These are phyloP conservation scores for Ogataea degrootiae DNA, from an alignment of 805 yeast genomes.

Conservation along the genomic window DNA sequence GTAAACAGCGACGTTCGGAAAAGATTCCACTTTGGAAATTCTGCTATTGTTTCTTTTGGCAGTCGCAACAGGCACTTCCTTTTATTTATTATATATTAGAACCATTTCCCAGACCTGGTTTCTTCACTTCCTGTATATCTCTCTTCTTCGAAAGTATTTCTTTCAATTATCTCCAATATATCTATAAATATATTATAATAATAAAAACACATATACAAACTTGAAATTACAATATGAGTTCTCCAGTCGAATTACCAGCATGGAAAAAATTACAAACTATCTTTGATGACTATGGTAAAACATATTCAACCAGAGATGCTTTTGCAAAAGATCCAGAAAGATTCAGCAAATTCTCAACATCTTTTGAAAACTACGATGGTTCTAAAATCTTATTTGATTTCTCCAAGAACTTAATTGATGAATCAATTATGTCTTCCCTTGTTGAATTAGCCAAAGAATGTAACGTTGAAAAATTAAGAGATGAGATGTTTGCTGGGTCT, in stretches of 20 bases:
- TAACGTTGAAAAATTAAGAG: slow-evolving; percentile 79
- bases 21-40: neutral
- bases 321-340: slow-evolving; percentile 72
- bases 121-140: neutral
- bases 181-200: neutral
- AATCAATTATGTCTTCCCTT: slow-evolving; percentile 66
- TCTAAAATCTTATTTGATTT: slow-evolving; percentile 90
- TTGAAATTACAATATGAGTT: slow-evolving; percentile 21
- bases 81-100: neutral
- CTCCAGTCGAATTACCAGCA: slow-evolving; percentile 62
- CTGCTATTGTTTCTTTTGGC: neutral
- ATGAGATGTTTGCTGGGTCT: slow-evolving; percentile 86
- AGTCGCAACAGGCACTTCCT: neutral
- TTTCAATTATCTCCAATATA: neutral
- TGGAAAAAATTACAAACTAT: slow-evolving; percentile 75
- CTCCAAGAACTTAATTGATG: slow-evolving; percentile 90
- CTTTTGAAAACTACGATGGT: slow-evolving; percentile 80
- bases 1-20: neutral
- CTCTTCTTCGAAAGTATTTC: neutral
- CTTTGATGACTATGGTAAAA: slow-evolving; percentile 65
- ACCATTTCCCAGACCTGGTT: neutral
- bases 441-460: slow-evolving; percentile 86
- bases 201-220: neutral
- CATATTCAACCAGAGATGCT: slow-evolving; percentile 70
- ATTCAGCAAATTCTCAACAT: slow-evolving; percentile 69